These are phyloP conservation scores for Fusarium denticulatum DNA, from an alignment of 2,329 filamentous ascomycete species.

Conservation along the genomic window DNA sequence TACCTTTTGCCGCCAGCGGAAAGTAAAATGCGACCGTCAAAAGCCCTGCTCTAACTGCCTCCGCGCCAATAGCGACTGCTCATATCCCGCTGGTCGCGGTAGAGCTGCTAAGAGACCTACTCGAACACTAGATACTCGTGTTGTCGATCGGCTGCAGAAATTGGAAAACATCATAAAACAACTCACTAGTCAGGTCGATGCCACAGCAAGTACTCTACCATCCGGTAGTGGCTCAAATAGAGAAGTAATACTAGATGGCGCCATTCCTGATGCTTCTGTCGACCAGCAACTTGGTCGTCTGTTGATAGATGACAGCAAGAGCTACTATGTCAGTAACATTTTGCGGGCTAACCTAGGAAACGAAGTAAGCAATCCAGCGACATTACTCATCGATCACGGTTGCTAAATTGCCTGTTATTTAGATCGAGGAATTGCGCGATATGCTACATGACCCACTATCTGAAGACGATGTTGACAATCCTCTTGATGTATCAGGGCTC, in stretches of 20 bases:
- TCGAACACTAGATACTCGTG: neutral
- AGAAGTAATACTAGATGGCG: no score
- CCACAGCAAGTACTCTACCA: fast-evolving
- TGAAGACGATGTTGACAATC: neutral
- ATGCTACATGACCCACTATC: neutral
- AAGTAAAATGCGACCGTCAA: neutral
- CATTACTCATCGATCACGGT: fast-evolving
- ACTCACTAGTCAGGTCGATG: neutral
- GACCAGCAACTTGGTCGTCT: neutral
- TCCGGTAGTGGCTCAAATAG: fast-evolving
- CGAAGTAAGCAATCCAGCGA: fast-evolving
- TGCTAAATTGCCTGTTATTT: fast-evolving
- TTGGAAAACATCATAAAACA: neutral
- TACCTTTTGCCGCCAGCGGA: neutral
- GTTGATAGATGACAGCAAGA: neutral
- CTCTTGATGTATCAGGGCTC: neutral
- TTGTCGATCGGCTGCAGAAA: neutral
- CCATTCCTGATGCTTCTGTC: neutral
- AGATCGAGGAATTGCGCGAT: neutral
- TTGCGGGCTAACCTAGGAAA: neutral
- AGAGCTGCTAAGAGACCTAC: neutral
- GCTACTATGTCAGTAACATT: slow-evolving; percentile 4
- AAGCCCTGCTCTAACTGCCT: neutral
- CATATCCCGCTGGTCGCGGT: neutral
- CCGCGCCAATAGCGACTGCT: fast-evolving